Evolutionary conservation across 2,329 filamentous ascomycete species (phyloP).

Genomic region (Diaporthe eres): DNA sequence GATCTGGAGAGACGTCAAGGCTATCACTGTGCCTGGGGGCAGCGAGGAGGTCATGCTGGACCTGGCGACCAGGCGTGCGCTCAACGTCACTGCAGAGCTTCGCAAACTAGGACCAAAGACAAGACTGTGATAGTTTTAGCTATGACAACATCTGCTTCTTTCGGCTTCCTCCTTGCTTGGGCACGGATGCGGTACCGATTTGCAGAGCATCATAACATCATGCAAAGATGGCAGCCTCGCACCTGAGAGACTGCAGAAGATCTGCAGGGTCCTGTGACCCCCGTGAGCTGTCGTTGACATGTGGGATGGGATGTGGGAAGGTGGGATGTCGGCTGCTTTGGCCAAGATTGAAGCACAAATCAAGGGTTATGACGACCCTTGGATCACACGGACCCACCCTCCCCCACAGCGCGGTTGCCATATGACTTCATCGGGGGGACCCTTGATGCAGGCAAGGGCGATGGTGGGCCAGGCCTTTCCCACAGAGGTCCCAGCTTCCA

Average conservation of each 20-base stretch:
- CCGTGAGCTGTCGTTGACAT: background rate
- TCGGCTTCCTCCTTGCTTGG: background rate
- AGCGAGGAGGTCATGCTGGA: constrained; percentile 44
- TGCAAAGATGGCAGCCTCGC: background rate
- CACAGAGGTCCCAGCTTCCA: background rate
- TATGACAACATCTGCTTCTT: background rate
- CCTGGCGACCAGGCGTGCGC: constrained; percentile 39
- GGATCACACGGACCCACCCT: background rate
- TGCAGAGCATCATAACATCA: background rate
- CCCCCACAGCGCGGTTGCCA: background rate
- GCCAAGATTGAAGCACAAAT: background rate
- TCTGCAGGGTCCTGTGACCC: background rate
- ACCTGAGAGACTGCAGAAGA: background rate
- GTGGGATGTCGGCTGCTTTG: background rate
- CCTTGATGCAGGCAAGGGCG: constrained; percentile 13
- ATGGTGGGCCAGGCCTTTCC: background rate
- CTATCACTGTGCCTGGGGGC: constrained; percentile 42
- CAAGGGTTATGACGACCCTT: background rate
- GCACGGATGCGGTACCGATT: too few relatives aligned
- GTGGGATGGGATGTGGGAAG: background rate
- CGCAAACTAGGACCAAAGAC: background rate
- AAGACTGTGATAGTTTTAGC: background rate
- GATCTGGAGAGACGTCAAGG: constrained; percentile 43
- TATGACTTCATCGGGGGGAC: constrained; percentile 23
- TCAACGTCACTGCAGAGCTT: background rate